A percentile compares a stretch with the other conserved stretches of the same genome.
Conservation (phyloP, 1,284 basidiomycete genomes). For the Tremellales sp. region DNA sequence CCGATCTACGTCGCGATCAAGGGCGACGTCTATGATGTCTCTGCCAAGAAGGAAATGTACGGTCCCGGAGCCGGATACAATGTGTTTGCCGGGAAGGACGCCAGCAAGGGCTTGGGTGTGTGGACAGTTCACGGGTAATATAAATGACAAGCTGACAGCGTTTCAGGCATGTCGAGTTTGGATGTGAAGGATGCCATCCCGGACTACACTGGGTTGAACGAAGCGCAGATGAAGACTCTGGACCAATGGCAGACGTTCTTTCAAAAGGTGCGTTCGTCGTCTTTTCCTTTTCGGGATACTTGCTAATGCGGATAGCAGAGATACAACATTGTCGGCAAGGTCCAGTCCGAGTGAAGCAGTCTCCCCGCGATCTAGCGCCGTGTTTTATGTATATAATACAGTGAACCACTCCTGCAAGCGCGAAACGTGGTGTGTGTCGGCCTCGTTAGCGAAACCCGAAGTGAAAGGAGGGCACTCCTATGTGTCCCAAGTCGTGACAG, state of each 20-base stretch:
- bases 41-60: constrained; percentile 48
- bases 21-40: constrained; percentile 48
- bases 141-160: background rate
- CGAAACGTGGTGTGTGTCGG: no score
- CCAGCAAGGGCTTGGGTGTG: constrained; percentile 71
- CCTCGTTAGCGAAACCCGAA: no score
- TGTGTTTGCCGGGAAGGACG: constrained; percentile 80
- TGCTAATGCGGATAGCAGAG: constrained; percentile 11
- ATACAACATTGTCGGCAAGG: constrained; percentile 22
- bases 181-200: constrained; percentile 82
- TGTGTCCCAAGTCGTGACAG: no score
- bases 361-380: no score
- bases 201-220: constrained; percentile 75
- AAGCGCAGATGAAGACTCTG: constrained; percentile 74
- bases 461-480: no score
- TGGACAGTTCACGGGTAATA: background rate
- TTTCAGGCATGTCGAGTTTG: constrained; percentile 65
- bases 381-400: no score
- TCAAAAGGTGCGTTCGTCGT: constrained; percentile 51
- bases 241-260: constrained; percentile 88
- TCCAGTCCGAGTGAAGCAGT: constrained; percentile 5
- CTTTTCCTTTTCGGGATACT: background rate
- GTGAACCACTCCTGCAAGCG: no score
- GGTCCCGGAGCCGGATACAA: constrained; percentile 49
- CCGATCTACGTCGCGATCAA: constrained; percentile 51